Percentiles rank a stretch among this genome's conserved stretches.
Evolutionary conservation across 176 grass and related monocot genomes (phyloP).

Genomic region (Bonia amplexicaulis): DNA sequence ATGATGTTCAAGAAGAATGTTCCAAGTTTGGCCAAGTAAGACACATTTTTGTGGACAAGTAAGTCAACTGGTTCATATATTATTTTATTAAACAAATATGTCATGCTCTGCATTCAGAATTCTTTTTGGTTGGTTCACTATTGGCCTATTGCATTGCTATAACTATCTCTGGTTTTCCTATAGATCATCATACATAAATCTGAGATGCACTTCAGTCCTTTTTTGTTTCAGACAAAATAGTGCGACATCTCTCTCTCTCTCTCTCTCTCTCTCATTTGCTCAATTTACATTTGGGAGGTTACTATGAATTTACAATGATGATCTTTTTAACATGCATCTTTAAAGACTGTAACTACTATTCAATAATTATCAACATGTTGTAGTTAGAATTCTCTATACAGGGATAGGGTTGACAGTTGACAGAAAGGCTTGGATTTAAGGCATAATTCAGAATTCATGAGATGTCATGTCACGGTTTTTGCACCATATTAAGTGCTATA

Average conservation of each 20-base stretch:
- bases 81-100: not conserved
- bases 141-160: not conserved
- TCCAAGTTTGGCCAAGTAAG: constrained; percentile 63
- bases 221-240: not conserved
- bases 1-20: constrained; percentile 74
- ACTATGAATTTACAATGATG: not conserved
- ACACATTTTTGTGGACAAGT: constrained; percentile 86
- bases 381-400: not conserved
- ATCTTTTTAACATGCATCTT: not conserved
- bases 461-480: not conserved
- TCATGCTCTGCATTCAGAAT: not conserved
- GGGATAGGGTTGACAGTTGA: too few relatives aligned
- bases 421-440: not conserved
- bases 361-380: not conserved
- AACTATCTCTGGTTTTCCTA: not conserved
- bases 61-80: constrained; percentile 20
- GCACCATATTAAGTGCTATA: not conserved
- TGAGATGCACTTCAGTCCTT: not conserved
- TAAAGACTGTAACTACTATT: not conserved
- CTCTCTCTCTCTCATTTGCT: not conserved
- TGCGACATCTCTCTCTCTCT: not conserved
- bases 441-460: not conserved
- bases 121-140: not conserved
- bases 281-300: not conserved
- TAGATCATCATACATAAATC: not conserved